A percentile compares a stretch with the other conserved stretches of the same genome.
phyloP scores from a whole-genome alignment of 257 asterid species.

The Galeopsis tetrahit region DNA sequence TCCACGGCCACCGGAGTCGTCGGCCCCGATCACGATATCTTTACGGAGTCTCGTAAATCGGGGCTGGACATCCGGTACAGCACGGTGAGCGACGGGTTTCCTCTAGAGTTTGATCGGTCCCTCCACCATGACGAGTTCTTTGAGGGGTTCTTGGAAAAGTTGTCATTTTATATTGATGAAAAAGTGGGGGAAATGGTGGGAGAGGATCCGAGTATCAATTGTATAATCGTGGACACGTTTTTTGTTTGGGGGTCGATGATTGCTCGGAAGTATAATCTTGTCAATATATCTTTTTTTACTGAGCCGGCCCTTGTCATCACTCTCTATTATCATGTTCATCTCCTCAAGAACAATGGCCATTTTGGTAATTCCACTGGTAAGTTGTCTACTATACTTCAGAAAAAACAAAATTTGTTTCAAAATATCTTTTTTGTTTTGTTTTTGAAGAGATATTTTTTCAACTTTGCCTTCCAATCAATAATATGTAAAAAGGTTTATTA shows the following conservation, averaged over 20 bases:
- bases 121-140: constrained; percentile 42
- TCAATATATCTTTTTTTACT: constrained; percentile 55
- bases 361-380: constrained; percentile 38
- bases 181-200: constrained; percentile 36
- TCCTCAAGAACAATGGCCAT: constrained; percentile 48
- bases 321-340: constrained; percentile 47
- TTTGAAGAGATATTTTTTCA: no score
- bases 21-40: constrained; percentile 22
- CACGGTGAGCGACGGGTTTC: constrained; percentile 46
- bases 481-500: no score
- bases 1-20: constrained; percentile 22
- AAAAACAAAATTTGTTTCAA: no score
- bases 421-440: no score
- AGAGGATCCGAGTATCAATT: constrained; percentile 37
- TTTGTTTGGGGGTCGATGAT: constrained; percentile 48
- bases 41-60: constrained; percentile 30
- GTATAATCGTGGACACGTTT: constrained; percentile 54
- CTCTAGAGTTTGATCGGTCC: constrained; percentile 44
- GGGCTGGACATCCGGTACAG: constrained; percentile 46
- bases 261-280: constrained; percentile 48
- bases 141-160: constrained; percentile 33
- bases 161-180: constrained; percentile 42
- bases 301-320: constrained; percentile 55
- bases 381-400: background rate
- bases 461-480: no score